Evolutionary conservation across 345 rosid genomes (phyloP).

Genomic region (Salix exigua): DNA sequence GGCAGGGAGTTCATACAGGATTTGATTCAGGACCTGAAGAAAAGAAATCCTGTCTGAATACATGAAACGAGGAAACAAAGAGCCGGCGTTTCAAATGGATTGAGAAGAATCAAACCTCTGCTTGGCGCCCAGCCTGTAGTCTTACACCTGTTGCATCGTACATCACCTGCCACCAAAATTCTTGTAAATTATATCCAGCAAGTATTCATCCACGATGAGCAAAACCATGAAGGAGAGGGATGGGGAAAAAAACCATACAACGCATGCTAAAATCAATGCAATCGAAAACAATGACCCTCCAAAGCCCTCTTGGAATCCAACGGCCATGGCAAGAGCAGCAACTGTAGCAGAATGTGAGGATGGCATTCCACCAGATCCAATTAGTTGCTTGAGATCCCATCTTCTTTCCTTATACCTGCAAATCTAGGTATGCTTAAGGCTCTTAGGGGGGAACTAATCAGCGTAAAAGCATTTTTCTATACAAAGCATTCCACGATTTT

Average conservation of each 20-base stretch:
- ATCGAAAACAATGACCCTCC: constrained; percentile 60
- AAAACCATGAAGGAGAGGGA: background rate
- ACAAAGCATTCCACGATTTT: no score
- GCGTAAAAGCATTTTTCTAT: background rate
- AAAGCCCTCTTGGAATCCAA: constrained; percentile 72
- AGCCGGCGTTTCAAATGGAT: background rate
- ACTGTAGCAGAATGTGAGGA: constrained; percentile 91
- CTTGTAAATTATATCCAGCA: background rate
- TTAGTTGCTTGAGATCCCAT: constrained; percentile 66
- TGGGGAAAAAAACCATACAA: constrained; percentile 44
- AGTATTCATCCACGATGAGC: background rate
- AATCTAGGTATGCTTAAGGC: constrained; percentile 38
- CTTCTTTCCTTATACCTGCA: constrained; percentile 69
- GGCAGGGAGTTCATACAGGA: constrained; percentile 83
- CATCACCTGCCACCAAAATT: constrained; percentile 57
- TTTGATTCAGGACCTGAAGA: constrained; percentile 83
- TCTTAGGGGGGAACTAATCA: constrained; percentile 27
- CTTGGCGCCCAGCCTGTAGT: constrained; percentile 89
- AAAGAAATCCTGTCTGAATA: constrained; percentile 10
- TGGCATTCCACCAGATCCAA: constrained; percentile 97
- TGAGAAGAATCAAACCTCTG: constrained; percentile 53
- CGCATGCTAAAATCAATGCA: constrained; percentile 59
- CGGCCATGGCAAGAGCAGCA: constrained; percentile 59
- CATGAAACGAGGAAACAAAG: constrained; percentile 2
- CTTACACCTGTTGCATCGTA: constrained; percentile 90